Conservation (phyloP, 179 eudicot genomes). For the Spergularia azorica region DNA sequence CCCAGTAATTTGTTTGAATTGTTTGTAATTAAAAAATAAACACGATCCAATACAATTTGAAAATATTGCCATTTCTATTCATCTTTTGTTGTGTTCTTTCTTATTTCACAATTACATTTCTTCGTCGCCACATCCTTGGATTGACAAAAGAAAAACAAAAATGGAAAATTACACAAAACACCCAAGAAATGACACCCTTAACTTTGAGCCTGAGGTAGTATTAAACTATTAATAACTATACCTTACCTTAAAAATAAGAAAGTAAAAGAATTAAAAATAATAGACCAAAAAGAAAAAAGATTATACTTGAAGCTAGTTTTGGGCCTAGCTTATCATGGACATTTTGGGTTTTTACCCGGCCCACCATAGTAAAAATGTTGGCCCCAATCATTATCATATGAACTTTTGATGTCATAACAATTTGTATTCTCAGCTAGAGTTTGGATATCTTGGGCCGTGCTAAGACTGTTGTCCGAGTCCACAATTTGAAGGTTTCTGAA, state of each 20-base stretch:
- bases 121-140: constrained; percentile 13
- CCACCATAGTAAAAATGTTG: constrained; percentile 96
- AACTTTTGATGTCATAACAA: constrained; percentile 85
- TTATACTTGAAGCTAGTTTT: constrained; percentile 7
- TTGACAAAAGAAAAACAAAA: constrained; percentile 7
- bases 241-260: constrained; percentile 16
- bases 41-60: neutral
- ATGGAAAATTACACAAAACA: constrained; percentile 12
- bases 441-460: constrained; percentile 62
- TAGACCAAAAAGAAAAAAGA: neutral
- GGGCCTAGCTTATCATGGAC: constrained; percentile 42
- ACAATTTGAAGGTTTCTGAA: constrained; percentile 83
- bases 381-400: constrained; percentile 78
- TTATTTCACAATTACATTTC: constrained; percentile 32
- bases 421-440: constrained; percentile 83
- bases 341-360: constrained; percentile 80
- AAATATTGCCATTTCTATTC: neutral
- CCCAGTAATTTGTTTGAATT: too few relatives aligned
- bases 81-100: neutral
- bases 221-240: constrained; percentile 5
- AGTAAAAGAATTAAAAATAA: neutral
- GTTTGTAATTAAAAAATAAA: too few relatives aligned
- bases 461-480: constrained; percentile 83
- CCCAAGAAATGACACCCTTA: neutral
- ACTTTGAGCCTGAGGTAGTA: neutral